These are phyloP conservation scores for Hymenochaete sp. DNA, from an alignment of 1,284 basidiomycete species.

Conservation along the genomic window DNA sequence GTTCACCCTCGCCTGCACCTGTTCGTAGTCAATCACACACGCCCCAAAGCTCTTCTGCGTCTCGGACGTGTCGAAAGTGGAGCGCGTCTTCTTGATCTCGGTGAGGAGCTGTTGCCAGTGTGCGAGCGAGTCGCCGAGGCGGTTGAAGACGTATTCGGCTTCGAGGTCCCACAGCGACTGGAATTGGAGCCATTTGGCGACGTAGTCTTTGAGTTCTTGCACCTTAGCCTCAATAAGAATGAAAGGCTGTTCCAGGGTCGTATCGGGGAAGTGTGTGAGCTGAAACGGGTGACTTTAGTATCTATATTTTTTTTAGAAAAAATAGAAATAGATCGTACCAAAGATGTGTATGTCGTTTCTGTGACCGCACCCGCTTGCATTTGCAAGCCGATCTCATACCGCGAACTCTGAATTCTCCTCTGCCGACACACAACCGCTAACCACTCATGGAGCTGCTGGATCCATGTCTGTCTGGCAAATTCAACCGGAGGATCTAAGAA, in stretches of 20 bases:
- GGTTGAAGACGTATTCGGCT: slow-evolving; percentile 91
- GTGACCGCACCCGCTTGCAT: slow-evolving; percentile 57
- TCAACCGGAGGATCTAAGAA: slow-evolving; percentile 98
- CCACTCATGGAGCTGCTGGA: slow-evolving; percentile 86
- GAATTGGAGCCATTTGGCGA: slow-evolving; percentile 97
- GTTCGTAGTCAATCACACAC: slow-evolving; percentile 94
- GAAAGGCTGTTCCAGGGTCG: slow-evolving; percentile 78
- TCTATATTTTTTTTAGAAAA: slow-evolving; percentile 3
- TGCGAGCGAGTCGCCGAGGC: slow-evolving; percentile 85
- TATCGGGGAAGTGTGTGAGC: slow-evolving; percentile 71
- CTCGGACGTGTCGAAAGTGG: slow-evolving; percentile 95
- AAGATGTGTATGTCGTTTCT: slow-evolving; percentile 75
- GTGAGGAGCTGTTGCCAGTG: slow-evolving; percentile 93
- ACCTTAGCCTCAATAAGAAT: slow-evolving; percentile 84
- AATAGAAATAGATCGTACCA: slow-evolving; percentile 39
- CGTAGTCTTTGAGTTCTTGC: slow-evolving; percentile 80
- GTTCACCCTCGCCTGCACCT: slow-evolving; percentile 94
- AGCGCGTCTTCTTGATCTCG: slow-evolving; percentile 93
- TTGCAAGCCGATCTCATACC: slow-evolving; percentile 92
- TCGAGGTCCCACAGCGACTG: slow-evolving; percentile 99
- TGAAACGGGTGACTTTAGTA: slow-evolving; percentile 25
- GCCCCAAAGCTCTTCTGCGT: slow-evolving; percentile 88
- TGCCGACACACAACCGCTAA: slow-evolving; percentile 89
- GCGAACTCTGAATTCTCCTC: slow-evolving; percentile 83
- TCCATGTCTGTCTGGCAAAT: slow-evolving; percentile 86